A percentile compares a stretch with the other conserved stretches of the same genome.
Conservation (phyloP, 768 basidiomycete species). For the Lenzites betulinus region DNA sequence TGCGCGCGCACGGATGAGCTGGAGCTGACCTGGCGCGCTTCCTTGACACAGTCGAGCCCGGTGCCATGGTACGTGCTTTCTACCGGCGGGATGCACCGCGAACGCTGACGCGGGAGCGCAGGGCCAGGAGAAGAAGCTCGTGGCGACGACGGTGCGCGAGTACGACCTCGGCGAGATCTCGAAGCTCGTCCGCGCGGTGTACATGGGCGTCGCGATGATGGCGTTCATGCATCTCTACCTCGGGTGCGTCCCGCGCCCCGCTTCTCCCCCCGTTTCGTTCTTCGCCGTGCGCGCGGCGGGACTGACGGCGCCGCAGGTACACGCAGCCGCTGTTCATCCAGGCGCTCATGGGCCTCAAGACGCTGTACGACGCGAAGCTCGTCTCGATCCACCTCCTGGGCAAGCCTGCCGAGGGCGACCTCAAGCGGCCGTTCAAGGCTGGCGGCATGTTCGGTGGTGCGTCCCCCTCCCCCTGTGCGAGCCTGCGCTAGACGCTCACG, state of each 20-base stretch:
- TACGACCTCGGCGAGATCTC: conserved; percentile 90
- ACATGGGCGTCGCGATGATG: conserved; percentile 40
- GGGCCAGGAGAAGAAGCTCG: conserved; percentile 67
- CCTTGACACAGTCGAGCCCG: conserved; percentile 63
- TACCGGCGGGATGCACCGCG: not conserved
- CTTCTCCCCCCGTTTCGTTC: too few relatives aligned
- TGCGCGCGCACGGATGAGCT: not conserved
- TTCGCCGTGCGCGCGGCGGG: not conserved
- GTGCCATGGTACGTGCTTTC: conserved; percentile 65
- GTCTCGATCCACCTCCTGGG: conserved; percentile 83
- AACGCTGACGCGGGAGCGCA: conserved; percentile 24
- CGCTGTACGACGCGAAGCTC: conserved; percentile 81
- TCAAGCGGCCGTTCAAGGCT: conserved; percentile 87
- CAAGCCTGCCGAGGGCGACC: conserved; percentile 77
- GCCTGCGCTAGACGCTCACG: not conserved
- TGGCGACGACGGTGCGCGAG: conserved; percentile 91
- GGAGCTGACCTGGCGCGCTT: not conserved
- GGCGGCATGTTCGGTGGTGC: conserved; percentile 72
- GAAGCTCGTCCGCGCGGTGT: conserved; percentile 61
- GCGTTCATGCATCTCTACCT: conserved; percentile 91
- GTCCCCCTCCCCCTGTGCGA: conserved; percentile 17
- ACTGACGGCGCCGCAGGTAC: conserved; percentile 49
- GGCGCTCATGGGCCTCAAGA: conserved; percentile 92
- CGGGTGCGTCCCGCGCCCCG: conserved; percentile 51
- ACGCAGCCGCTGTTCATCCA: conserved; percentile 97